Base-by-base conservation (phyloP, 129 eudicot species). In the Flaveria linearis region DNA sequence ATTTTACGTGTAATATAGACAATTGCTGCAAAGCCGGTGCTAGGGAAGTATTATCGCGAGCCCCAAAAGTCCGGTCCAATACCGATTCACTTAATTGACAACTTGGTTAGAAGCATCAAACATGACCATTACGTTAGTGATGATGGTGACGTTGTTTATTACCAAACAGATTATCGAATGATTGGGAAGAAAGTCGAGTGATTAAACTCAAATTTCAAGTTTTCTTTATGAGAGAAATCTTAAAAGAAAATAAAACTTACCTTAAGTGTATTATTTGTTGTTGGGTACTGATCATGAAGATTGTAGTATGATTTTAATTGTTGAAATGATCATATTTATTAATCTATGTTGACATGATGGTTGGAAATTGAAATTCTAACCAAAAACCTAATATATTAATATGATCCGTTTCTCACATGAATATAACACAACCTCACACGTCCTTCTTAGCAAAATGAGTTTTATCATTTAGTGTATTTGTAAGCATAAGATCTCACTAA, bases 111-210 rank as follows among this genome's bases (percentile, higher is more conserved):
- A 46, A 91, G 97, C 73, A 75, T 91, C 26, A 71, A 76, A 23
- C 49, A 81, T 36, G 97, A 91, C 55, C 94, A 88, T 64, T 91
- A 84, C 23, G 97, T 91, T 42, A 91, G 92, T 42, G 92, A 91
- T 26, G 76, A 39, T 46, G 97, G 95, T 4, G 90, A 88, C 13
- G 39, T 91, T n/a, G 90, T 91, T 69, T 91, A 58, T 61, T 91
- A 91, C 66, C 92, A 91, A 65, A 86, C 94, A 0, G 97, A 91
- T 74, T 80, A 80, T 18, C 80, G 28, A 47, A 70, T 71, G 82
- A 30, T 70, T 15, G 80, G 84, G 63, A 74, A 74, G 79, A 68
- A 74, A 56, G 47, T 80, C 9, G 80, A 74, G 52, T 74, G 41
- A 36, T 36, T 36, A 33, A 28, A 68, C 68, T 67, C 17, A 16